These are phyloP conservation scores for Xylariaceae sp. DNA, from an alignment of 2,329 filamentous ascomycete genomes.

Conservation along the genomic window DNA sequence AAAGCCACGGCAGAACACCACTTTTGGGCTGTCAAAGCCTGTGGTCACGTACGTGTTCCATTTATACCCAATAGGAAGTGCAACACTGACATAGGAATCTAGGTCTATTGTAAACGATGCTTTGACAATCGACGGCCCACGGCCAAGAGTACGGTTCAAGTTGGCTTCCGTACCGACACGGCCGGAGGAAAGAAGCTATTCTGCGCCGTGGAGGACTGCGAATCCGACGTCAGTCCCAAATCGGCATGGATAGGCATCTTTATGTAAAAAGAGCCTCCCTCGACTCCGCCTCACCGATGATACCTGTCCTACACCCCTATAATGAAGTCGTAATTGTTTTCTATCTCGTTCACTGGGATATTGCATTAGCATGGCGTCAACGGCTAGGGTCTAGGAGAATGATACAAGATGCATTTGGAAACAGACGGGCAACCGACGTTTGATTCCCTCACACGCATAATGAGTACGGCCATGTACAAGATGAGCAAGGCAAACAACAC, in stretches of 20 bases:
- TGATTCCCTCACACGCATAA: background rate
- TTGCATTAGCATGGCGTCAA: constrained; percentile 18
- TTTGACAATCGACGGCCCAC: constrained; percentile 50
- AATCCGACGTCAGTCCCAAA: constrained; percentile 49
- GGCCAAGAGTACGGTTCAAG: constrained; percentile 29
- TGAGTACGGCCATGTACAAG: background rate
- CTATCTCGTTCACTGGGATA: background rate
- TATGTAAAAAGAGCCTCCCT: constrained; percentile 9
- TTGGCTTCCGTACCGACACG: constrained; percentile 36
- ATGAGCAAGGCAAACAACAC: no score
- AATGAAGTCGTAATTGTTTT: background rate
- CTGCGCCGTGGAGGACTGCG: constrained; percentile 55
- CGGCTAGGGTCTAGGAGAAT: constrained; percentile 1
- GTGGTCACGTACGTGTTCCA: constrained; percentile 69
- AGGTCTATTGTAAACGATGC: constrained; percentile 61
- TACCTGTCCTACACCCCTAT: background rate
- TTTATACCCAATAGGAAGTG: no score
- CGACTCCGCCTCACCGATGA: background rate
- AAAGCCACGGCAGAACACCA: constrained; percentile 65
- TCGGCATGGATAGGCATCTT: constrained; percentile 51
- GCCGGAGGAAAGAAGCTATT: constrained; percentile 36
- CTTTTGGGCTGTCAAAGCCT: constrained; percentile 86
- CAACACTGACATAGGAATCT: constrained; percentile 4
- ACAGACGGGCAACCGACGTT: background rate
- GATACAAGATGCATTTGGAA: background rate